phyloP scores from a whole-genome alignment of 2,329 filamentous ascomycete genomes.

The Aspergillus arachidicola region DNA sequence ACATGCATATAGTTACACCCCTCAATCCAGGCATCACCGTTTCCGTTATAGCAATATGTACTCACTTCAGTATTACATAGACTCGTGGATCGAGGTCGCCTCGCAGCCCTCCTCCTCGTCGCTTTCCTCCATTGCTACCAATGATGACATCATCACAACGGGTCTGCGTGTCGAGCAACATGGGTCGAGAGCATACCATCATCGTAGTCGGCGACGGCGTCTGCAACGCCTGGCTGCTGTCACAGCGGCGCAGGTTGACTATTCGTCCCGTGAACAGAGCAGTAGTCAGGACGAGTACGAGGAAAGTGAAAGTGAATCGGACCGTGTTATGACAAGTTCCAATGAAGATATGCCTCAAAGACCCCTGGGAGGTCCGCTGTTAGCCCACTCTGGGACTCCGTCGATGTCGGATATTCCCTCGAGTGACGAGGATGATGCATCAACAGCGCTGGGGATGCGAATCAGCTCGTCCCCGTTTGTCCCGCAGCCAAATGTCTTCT shows the following conservation, averaged over 20 bases:
- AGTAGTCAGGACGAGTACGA: slow-evolving; percentile 96
- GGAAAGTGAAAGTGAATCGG: slow-evolving; percentile 88
- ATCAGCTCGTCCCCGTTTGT: slow-evolving; percentile 64
- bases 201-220: slow-evolving; percentile 59
- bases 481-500: slow-evolving; percentile 90
- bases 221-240: slow-evolving; percentile 37
- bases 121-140: slow-evolving; percentile 70
- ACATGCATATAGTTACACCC: slow-evolving; percentile 22
- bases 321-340: slow-evolving; percentile 67
- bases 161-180: slow-evolving; percentile 75
- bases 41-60: slow-evolving; percentile 35
- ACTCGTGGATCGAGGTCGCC: slow-evolving; percentile 94
- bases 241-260: slow-evolving; percentile 44
- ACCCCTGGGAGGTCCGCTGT: slow-evolving; percentile 24
- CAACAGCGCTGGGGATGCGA: slow-evolving; percentile 74
- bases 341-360: slow-evolving; percentile 57
- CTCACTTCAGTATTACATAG: slow-evolving; percentile 58
- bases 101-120: slow-evolving; percentile 94
- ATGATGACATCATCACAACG: slow-evolving; percentile 88
- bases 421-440: slow-evolving; percentile 70
- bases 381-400: slow-evolving; percentile 28
- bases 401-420: slow-evolving; percentile 34
- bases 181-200: slow-evolving; percentile 52
- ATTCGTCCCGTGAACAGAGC: slow-evolving; percentile 47
- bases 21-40: slow-evolving; percentile 6